Base-by-base conservation (phyloP, 148 eudicot species). In the Gaultheria prostrata region DNA sequence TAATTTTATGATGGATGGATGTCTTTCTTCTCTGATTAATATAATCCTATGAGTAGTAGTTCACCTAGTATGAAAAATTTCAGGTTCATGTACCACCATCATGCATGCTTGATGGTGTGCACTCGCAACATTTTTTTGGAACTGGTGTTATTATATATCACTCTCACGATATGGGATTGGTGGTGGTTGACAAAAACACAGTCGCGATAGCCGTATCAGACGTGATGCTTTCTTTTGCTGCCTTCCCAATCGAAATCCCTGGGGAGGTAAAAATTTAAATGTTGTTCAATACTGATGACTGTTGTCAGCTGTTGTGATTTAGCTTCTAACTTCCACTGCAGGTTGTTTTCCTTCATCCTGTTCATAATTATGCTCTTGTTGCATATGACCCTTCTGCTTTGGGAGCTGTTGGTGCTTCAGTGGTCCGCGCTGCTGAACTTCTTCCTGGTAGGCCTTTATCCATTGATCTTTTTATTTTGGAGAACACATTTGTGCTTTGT, bases 41-140 rank as follows among this genome's bases (percentile, higher is more conserved):
- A 73, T 20, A 33, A 18, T 39, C 9, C 39, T 45, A 51, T 77
- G 43, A 79, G 3, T 49, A 33, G 11, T 63, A 83, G 21, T 78
- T 65, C 56, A 54, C n/a, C 46, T 49, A 17, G 43, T 45, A 33
- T 54, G 33, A 35, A 46, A 78, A 26, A 17, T 82, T 87, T 76
- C 91, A 97, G 99, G 99, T 97, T 89, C 94, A 97, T 87, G 98
- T 97, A 76, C 99, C 99, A 79, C 91, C 97, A 30, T 94, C 97
- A 51, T 97, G 95, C 88, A 92, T 97, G 98, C 90, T 97, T 83
- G 99, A 97, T 91, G 98, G 99, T 49, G 97, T 97, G 76, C 98
- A 92, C 82, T 89, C 95, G 5, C 98, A 94, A 70, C 98, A 93
- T 90, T 97, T 94, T 87, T 92, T 92, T 90, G 99, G 99, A 54